These are phyloP conservation scores for Kregervanrija delftensis DNA, from an alignment of 805 yeast genomes.

Conservation along the genomic window DNA sequence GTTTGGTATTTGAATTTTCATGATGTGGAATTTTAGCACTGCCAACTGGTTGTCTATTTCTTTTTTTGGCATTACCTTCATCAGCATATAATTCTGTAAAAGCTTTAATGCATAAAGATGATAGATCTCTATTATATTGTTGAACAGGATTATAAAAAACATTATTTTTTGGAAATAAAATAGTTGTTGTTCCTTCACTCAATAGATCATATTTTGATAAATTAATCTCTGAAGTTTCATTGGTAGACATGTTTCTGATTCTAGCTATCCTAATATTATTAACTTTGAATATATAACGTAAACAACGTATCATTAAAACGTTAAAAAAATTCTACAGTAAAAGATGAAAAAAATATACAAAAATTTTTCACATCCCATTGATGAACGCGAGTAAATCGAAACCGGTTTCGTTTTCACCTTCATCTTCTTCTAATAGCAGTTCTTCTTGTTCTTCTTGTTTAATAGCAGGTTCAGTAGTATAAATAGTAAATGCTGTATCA, in stretches of 20 bases:
- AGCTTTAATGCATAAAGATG: constrained; percentile 78
- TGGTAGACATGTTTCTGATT: too few relatives aligned
- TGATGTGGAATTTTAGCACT: constrained; percentile 12
- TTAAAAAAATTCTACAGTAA: not conserved
- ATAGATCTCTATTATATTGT: constrained; percentile 90
- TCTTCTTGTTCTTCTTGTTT: too few relatives aligned
- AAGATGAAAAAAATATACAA: not conserved
- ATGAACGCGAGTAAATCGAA: too few relatives aligned
- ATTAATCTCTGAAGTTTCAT: constrained; percentile 9
- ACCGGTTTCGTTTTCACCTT: too few relatives aligned
- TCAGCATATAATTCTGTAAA: constrained; percentile 63
- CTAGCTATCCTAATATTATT: too few relatives aligned
- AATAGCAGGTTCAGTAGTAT: too few relatives aligned
- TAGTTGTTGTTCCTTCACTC: constrained; percentile 77
- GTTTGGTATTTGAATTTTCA: constrained; percentile 12
- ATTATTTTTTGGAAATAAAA: constrained; percentile 75
- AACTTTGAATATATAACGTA: not conserved
- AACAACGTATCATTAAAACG: not conserved
- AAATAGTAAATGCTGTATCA: too few relatives aligned
- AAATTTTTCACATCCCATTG: not conserved
- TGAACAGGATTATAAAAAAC: constrained; percentile 96
- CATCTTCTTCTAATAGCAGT: too few relatives aligned
- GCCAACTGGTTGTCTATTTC: constrained; percentile 17
- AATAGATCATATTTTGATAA: constrained; percentile 26
- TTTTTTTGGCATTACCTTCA: constrained; percentile 24